Percentiles rank a stretch among this genome's conserved stretches.
Conservation (phyloP, 2,329 filamentous ascomycete genomes). For the Metarhizium brunneum region DNA sequence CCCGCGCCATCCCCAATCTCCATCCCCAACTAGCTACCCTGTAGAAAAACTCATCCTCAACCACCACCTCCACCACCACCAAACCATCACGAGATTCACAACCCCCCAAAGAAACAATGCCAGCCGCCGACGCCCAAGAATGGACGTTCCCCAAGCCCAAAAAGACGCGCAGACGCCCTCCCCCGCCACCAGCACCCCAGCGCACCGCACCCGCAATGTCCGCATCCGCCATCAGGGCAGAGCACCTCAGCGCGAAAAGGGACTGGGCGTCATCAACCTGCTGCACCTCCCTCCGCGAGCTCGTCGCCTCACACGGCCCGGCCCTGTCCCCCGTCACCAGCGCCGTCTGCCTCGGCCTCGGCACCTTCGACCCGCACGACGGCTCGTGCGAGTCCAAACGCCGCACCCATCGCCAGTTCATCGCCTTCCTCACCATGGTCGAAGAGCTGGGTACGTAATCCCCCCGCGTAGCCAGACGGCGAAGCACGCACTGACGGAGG, state of each 20-base stretch:
- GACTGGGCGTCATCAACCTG: constrained; percentile 18
- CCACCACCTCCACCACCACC: not conserved
- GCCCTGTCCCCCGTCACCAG: constrained; percentile 19
- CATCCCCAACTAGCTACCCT: not conserved
- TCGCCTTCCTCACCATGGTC: constrained; percentile 41
- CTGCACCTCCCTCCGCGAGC: constrained; percentile 21
- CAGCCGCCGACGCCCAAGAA: constrained; percentile 5
- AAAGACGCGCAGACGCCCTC: constrained; percentile 2
- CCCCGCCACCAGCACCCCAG: constrained; percentile 1
- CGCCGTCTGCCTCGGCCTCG: constrained; percentile 46
- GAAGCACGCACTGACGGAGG: no score
- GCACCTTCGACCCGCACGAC: constrained; percentile 42
- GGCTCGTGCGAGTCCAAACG: constrained; percentile 35
- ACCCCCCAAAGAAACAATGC: not conserved
- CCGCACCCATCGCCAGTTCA: constrained; percentile 41
- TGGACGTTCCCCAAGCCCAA: constrained; percentile 18
- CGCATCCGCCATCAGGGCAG: constrained; percentile 18
- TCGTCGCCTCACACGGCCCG: constrained; percentile 19
- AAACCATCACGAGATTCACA: not conserved
- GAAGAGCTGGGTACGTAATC: constrained; percentile 26
- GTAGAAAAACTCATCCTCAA: not conserved
- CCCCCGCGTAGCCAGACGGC: no score
- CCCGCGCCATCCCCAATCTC: not conserved
- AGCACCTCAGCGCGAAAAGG: constrained; percentile 17
- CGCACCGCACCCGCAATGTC: constrained; percentile 9